Base-by-base conservation (phyloP, 768 basidiomycete genomes). In the Amanita molliuscula region DNA sequence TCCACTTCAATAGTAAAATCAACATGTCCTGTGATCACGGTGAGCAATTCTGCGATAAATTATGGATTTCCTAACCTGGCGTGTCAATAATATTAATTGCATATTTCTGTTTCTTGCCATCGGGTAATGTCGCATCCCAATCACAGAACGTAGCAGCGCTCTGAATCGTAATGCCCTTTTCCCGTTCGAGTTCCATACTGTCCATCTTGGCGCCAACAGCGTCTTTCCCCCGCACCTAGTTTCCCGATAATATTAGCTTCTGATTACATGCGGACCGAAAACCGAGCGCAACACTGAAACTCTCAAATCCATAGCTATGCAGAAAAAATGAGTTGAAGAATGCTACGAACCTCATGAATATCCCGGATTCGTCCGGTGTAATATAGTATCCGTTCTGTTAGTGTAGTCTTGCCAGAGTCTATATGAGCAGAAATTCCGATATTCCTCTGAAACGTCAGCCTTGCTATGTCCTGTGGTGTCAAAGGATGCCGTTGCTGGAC, bases 1-100 rank as follows among this genome's bases (percentile, higher is more conserved):
- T 99, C 96, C 6, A 99, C 96, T 66, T 99, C 96, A 57, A 99
- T 98, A 2, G 96, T 99, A 62, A 99, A 99, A 65, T 99, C 96
- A 55, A 99, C 96, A 73, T 99, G 96, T 58, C 94, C 93, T 92
- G 50, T 23, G 42, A 26, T n/a, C 55, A n/a, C 31, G n/a, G 20
- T 40, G 21, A 52, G 37, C 18, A 37, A n/a, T 40, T 15, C 53
- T 29, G 26, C 15, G 9, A 20, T 5, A 5, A 52, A 25, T 37
- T 45, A 7, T 10, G 16, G 33, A 18, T 35, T 18, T 26, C 21
- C 23, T 44, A 35, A 87, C 92, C 94, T 56, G 96, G 96, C 0
- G 96, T 98, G 67, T 99, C 96, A 59, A 99, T 98, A 52, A 99
- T 98, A 64, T 99, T 99, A 62, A 98, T 81, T 8, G 88, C 84